Base-by-base conservation (phyloP, 2,329 filamentous ascomycete species). In the Aspergillus puulaauensis region DNA sequence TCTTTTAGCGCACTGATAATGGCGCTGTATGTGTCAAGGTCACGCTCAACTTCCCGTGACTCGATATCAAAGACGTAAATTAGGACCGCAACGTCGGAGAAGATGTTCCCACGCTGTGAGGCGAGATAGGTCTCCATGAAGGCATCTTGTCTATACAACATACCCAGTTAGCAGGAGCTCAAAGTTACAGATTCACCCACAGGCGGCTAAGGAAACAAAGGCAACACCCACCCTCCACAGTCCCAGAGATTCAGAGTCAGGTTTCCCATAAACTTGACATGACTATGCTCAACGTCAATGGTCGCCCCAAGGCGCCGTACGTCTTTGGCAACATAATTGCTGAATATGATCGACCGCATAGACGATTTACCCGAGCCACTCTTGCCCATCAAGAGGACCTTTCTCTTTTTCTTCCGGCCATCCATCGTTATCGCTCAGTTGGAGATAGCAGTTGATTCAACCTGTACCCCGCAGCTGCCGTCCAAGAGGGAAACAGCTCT, bases 1-100 rank as follows among this genome's bases (percentile, higher is more conserved):
- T 98, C 93, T 55, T 88, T 84, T 40, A 99, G 83, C 0, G 95
- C 95, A 50, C 88, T 86, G 66, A 98, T 91, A 73, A 98, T 95
- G 64, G 90, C 89, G 52, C 89, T 87, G 80, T 98, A 99, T 58
- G 92, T 96, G 57, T 93, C 87, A 52, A 98, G 86, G 73, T 99
- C 95, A 67, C 91, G 89, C 61, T 95, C 90, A 68, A 96, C 91
- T 74, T 98, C 95, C 72, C 92, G 89, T 17, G 91, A 96, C 75
- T 98, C 95, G 65, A 98, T 96, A 74, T 99, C 95, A 78, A 99
- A 99, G 75, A 99, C 95, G 80, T 99, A 99, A 76, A 99, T 98
- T 58, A 99, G 85, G 52, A 98, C 95, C 51, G 93, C 93, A 61
- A 97, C 95, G 73, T 95, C 93, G 70, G 89, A 91, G 79, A 99